Percentiles rank a stretch among this genome's conserved stretches.
Conservation (phyloP, 208 protist species). For the Crithidia expoeki region DNA sequence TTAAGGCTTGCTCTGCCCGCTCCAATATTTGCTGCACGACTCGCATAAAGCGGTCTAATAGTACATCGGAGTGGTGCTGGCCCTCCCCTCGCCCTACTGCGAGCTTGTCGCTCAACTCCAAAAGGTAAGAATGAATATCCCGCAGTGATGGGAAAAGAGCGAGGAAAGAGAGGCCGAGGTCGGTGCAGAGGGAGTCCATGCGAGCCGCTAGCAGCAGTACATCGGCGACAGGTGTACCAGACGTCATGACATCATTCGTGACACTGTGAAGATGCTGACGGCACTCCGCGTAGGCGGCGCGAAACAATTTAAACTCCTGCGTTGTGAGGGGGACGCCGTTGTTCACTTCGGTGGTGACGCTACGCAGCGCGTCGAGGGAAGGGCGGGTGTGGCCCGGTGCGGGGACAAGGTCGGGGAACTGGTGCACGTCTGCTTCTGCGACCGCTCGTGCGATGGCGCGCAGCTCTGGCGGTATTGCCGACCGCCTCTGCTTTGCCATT, state of each 20-base stretch:
- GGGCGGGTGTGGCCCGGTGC: conserved; percentile 33
- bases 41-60: conserved; percentile 40
- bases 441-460: conserved; percentile 71
- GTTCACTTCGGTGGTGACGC: conserved; percentile 64
- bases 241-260: conserved; percentile 38
- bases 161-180: conserved; percentile 50
- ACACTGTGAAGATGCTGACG: conserved; percentile 75
- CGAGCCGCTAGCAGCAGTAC: conserved; percentile 64
- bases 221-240: conserved; percentile 44
- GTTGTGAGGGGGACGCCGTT: conserved; percentile 48
- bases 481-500: conserved; percentile 29
- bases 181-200: conserved; percentile 68
- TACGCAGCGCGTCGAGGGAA: conserved; percentile 42
- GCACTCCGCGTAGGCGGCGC: conserved; percentile 57
- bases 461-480: conserved; percentile 63
- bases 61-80: conserved; percentile 23
- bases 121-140: conserved; percentile 64
- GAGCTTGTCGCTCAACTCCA: conserved; percentile 42
- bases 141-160: conserved; percentile 59
- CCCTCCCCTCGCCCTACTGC: conserved; percentile 15
- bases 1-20: conserved; percentile 33
- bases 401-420: conserved; percentile 67
- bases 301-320: conserved; percentile 69
- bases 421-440: conserved; percentile 47
- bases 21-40: conserved; percentile 40